Base-by-base conservation (phyloP, 2,329 filamentous ascomycete species). In the Scedosporium boydii region DNA sequence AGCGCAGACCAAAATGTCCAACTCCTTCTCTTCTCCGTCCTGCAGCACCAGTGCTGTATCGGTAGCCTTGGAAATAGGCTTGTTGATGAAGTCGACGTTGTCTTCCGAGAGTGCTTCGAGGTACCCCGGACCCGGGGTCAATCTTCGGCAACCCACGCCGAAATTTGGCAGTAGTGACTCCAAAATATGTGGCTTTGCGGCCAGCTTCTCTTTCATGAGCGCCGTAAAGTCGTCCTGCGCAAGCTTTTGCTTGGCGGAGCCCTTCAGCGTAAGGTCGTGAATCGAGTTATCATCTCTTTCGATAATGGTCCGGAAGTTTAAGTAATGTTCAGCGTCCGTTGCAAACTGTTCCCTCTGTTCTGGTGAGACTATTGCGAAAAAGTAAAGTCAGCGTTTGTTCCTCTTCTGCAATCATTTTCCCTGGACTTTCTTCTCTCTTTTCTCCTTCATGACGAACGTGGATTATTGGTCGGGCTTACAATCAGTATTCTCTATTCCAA, bases 261-360 rank as follows among this genome's bases (percentile, higher is more conserved):
- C 75, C 46, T 68, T 68, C 29, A 78, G 67, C 12, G 76, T 75
- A 7, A 74, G 70, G 55, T 74, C 74, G 67, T 80, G 78, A 60
- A 77, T 73, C 5, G 70, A 69, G 65, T 77, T 80, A 34, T 75
- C 75, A 63, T 73, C 75, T 3, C 69, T 64, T 65, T 81, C 79
- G 29, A 82, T 75, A 10, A 70, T 69, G 64, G 78, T 81, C 59
- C 79, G 74, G 64, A 80, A 75, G 3, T 70, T 68, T 34, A 75
- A 70, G 63, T 76, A 74, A 34, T 70, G 72, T 9, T 71, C 69
- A 0, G 77, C 74, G 64, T 80, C 67, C 1, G 51, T 65, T 66
- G 7, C 70, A 68, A 57, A 79, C 75, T 41, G 73, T 68, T 59
- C 73, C 64, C 29, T 34, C 29, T 34, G 29, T 34, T 34, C 29